These are phyloP conservation scores for Eutrema heterophyllum DNA, from an alignment of 345 rosid species.

Conservation along the genomic window DNA sequence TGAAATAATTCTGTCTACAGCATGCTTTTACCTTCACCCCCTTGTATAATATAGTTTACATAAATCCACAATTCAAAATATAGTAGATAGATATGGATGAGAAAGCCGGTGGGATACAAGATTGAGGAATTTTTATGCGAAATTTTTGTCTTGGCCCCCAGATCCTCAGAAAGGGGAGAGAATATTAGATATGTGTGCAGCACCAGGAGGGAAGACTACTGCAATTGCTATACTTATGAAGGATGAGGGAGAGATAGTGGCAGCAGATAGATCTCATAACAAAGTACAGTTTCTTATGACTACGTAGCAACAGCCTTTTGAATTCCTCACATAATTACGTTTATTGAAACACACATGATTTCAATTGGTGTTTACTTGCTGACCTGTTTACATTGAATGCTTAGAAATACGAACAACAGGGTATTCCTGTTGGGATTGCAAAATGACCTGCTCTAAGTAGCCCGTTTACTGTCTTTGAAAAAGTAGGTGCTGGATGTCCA, in stretches of 20 bases:
- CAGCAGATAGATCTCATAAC: constrained; percentile 94
- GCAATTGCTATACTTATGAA: constrained; percentile 87
- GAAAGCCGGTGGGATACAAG: background rate
- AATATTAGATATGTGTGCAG: constrained; percentile 97
- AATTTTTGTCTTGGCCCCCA: constrained; percentile 25
- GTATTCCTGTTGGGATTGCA: background rate
- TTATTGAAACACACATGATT: background rate
- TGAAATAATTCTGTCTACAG: background rate
- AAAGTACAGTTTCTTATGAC: constrained; percentile 46
- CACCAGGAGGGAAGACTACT: constrained; percentile 98
- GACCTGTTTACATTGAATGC: background rate
- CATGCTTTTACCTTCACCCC: background rate
- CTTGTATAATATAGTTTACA: background rate
- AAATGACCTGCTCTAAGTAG: background rate
- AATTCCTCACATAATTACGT: background rate
- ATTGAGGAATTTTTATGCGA: background rate
- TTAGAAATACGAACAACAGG: background rate
- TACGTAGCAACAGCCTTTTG: background rate
- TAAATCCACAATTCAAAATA: background rate
- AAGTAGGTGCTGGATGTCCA: constrained; percentile 66
- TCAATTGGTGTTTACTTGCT: background rate
- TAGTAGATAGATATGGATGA: background rate
- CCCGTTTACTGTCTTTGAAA: background rate
- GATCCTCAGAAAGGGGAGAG: constrained; percentile 97
- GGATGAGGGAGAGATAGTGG: constrained; percentile 88